phyloP scores from a whole-genome alignment of 1,284 basidiomycete species.

The Cutaneotrichosporon sp. region DNA sequence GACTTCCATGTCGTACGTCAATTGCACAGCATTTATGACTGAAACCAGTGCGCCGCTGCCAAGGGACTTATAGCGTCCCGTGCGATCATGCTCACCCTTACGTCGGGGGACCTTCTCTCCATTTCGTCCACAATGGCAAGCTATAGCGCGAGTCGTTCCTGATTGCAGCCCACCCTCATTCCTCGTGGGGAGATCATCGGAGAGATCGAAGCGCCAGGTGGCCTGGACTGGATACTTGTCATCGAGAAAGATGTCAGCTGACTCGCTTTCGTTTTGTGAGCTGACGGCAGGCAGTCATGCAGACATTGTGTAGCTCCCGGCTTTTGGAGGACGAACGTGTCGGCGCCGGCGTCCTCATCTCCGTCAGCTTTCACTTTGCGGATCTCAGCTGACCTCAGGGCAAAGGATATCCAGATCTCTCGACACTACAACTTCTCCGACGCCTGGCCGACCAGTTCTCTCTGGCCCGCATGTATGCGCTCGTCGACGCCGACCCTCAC shows the following conservation, averaged over 20 bases:
- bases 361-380: constrained; percentile 41
- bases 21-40: constrained; percentile 4
- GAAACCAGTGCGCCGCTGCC: constrained; percentile 66
- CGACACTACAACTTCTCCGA: constrained; percentile 74
- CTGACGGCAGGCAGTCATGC: constrained; percentile 70
- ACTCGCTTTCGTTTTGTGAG: background rate
- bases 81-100: constrained; percentile 57
- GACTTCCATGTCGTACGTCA: constrained; percentile 71
- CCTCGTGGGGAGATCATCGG: constrained; percentile 67
- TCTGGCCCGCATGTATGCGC: constrained; percentile 62
- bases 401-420: constrained; percentile 88
- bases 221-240: constrained; percentile 69
- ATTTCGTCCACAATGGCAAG: constrained; percentile 54
- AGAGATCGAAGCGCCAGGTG: constrained; percentile 55
- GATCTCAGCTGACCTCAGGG: constrained; percentile 56
- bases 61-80: constrained; percentile 78
- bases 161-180: constrained; percentile 62
- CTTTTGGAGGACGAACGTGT: constrained; percentile 52
- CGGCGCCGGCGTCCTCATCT: constrained; percentile 36
- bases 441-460: constrained; percentile 64
- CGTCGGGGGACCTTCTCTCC: constrained; percentile 55
- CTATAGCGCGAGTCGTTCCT: background rate
- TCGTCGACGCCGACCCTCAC: constrained; percentile 87
- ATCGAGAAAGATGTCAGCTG: constrained; percentile 78
- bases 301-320: constrained; percentile 62